Conservation (phyloP, 2,329 filamentous ascomycete genomes). For the Colletotrichum falcatum region DNA sequence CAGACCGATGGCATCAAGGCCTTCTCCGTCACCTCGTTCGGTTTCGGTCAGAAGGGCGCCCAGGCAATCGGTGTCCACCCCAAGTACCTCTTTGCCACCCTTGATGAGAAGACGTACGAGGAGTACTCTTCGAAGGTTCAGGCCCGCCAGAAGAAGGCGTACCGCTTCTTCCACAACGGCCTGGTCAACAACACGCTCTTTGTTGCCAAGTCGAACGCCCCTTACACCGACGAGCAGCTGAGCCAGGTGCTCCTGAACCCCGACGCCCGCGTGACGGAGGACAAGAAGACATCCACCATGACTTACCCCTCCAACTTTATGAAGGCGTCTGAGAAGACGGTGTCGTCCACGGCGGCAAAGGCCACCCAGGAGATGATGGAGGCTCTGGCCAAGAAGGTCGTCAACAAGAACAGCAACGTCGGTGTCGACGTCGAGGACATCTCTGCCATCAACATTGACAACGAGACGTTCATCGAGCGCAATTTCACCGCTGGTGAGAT, state of each 20-base stretch:
- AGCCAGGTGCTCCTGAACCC: constrained; percentile 93
- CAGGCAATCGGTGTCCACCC: constrained; percentile 98
- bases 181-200: constrained; percentile 98
- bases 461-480: constrained; percentile 92
- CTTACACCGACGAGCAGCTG: constrained; percentile 90
- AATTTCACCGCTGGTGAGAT: constrained; percentile 93
- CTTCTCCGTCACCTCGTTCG: constrained; percentile 98
- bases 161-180: constrained; percentile 98
- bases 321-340: constrained; percentile 70
- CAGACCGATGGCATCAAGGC: constrained; percentile 99
- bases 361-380: constrained; percentile 82
- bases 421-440: constrained; percentile 96
- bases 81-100: constrained; percentile 93
- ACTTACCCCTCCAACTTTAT: constrained; percentile 78
- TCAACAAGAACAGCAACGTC: constrained; percentile 78
- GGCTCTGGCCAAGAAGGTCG: constrained; percentile 74
- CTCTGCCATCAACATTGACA: constrained; percentile 87
- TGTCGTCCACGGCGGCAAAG: constrained; percentile 62
- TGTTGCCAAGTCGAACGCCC: constrained; percentile 91
- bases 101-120: constrained; percentile 86
- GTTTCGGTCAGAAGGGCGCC: constrained; percentile 98
- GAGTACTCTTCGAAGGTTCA: constrained; percentile 90
- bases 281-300: constrained; percentile 88
- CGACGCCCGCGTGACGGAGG: constrained; percentile 82
- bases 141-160: constrained; percentile 96